These are phyloP conservation scores for Cercospora beticola DNA, from an alignment of 2,329 filamentous ascomycete species.

Conservation along the genomic window DNA sequence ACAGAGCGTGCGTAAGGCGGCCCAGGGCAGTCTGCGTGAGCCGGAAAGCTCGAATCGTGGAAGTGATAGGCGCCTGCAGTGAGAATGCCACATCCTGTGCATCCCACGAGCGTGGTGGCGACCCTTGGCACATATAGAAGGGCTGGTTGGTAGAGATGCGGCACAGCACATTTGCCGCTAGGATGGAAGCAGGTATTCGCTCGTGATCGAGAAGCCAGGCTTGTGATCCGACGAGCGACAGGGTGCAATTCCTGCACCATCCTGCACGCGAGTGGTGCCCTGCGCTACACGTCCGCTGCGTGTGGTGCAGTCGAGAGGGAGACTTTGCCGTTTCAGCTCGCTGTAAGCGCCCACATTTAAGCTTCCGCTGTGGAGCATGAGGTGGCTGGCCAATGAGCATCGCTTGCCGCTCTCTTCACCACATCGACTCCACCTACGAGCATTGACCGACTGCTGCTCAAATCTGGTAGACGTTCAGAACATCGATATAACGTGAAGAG, in stretches of 20 bases:
- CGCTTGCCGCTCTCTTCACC: not conserved
- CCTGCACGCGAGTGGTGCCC: constrained; percentile 8
- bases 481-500: not conserved
- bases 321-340: constrained; percentile 6
- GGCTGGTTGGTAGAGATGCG: constrained; percentile 2
- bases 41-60: not conserved
- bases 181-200: not conserved
- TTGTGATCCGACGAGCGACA: not conserved
- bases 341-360: constrained; percentile 8
- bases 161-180: constrained; percentile 4
- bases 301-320: not conserved
- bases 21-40: not conserved
- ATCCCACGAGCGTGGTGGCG: constrained; percentile 5
- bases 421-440: not conserved
- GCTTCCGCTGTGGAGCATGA: not conserved
- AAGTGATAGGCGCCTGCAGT: constrained; percentile 11
- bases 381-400: not conserved
- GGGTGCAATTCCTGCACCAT: not conserved
- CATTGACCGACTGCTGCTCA: not conserved
- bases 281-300: not conserved
- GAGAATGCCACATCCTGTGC: constrained; percentile 5
- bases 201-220: not conserved
- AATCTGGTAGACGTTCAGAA: not conserved
- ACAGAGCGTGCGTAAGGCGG: not conserved
- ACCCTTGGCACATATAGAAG: constrained; percentile 1